Evolutionary conservation across 106 monocot species (phyloP).

Genomic region (Dactylorhiza incarnata): DNA sequence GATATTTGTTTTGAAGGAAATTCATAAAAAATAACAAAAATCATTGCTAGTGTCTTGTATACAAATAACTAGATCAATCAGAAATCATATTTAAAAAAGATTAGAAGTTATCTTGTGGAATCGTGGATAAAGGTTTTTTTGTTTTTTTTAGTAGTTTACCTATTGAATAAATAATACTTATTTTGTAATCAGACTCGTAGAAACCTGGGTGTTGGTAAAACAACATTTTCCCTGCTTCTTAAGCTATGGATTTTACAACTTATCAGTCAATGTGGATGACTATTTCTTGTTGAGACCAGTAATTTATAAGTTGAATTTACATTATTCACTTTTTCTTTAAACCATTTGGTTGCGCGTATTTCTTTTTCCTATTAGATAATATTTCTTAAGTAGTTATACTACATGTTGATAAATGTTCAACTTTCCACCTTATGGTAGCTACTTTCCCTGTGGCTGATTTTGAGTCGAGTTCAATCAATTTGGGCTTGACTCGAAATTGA

Average conservation of each 20-base stretch:
- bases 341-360: neutral
- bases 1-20: neutral
- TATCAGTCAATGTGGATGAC: neutral
- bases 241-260: neutral
- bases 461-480: too few relatives aligned
- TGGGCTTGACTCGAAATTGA: too few relatives aligned
- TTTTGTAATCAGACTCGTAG: neutral
- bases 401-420: neutral
- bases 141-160: neutral
- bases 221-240: neutral
- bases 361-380: neutral
- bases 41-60: neutral
- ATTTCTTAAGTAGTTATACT: neutral
- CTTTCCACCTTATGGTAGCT: neutral
- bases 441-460: neutral
- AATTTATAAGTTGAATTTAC: neutral
- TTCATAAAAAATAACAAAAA: neutral
- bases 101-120: neutral
- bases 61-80: neutral
- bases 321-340: neutral
- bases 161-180: neutral
- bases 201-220: neutral
- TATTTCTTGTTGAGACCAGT: neutral
- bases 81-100: neutral
- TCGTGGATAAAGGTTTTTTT: neutral